phyloP scores from a whole-genome alignment of 805 yeast species.

The Zygosaccharomyces gambellarensis region DNA sequence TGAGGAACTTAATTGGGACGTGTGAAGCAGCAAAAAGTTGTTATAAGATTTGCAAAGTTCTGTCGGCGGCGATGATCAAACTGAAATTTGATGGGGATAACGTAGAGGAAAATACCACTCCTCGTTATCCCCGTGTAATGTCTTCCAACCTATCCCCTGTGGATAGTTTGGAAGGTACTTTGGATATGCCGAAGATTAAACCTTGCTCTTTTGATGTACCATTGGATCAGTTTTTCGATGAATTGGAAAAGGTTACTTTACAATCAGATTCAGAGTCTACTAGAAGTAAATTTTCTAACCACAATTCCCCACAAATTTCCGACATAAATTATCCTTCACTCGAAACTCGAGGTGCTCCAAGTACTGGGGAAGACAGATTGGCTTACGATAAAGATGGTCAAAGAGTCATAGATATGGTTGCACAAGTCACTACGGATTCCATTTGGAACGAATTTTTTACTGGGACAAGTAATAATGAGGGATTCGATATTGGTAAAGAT shows the following conservation, averaged over 20 bases:
- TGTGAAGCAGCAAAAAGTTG: constrained; percentile 79
- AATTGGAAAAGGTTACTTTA: constrained; percentile 35
- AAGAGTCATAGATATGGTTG: constrained; percentile 54
- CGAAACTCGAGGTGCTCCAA: constrained; percentile 5
- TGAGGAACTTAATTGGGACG: constrained; percentile 56
- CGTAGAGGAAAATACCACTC: background rate
- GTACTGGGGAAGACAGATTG: constrained; percentile 3
- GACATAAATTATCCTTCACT: constrained; percentile 1
- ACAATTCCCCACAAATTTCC: constrained; percentile 8
- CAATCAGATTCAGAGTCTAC: constrained; percentile 11
- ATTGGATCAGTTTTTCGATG: constrained; percentile 46
- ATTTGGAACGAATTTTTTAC: constrained; percentile 51
- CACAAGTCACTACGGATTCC: constrained; percentile 58
- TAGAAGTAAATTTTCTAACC: constrained; percentile 9
- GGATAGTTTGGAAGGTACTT: constrained; percentile 7
- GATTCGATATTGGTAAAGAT: background rate
- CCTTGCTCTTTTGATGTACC: constrained; percentile 14
- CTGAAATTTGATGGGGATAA: constrained; percentile 38
- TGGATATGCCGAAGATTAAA: constrained; percentile 6
- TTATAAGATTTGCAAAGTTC: constrained; percentile 62
- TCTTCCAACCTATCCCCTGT: constrained; percentile 2
- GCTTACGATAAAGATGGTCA: constrained; percentile 44
- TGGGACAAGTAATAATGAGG: constrained; percentile 6
- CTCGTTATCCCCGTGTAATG: background rate
- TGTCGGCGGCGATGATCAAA: constrained; percentile 66